These are phyloP conservation scores for Globomyces pollinis-pini DNA, from an alignment of 192 early-diverging fungal genomes.

Conservation along the genomic window DNA sequence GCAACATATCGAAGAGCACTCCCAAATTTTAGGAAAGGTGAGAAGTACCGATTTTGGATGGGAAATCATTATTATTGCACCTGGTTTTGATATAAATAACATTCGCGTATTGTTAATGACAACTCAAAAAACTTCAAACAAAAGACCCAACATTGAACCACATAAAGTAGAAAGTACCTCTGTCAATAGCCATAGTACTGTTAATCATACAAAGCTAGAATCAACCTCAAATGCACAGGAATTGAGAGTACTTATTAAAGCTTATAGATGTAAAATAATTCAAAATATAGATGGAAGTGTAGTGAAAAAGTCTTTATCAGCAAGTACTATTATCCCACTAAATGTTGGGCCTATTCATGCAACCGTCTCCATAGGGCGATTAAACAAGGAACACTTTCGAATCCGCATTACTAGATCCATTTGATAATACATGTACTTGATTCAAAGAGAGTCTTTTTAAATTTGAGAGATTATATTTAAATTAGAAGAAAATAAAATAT, in stretches of 20 bases:
- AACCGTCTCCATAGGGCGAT: no score
- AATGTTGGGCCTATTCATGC: no score
- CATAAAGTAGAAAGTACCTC: no score
- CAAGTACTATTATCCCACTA: not conserved
- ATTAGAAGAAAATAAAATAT: no score
- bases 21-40: not conserved
- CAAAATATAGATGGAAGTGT: not conserved
- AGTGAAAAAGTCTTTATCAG: conserved; percentile 6
- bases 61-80: conserved; percentile 7
- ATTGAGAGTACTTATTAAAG: not conserved
- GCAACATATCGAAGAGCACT: conserved; percentile 1
- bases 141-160: not conserved
- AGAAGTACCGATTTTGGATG: not conserved
- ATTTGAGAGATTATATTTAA: no score
- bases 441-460: no score
- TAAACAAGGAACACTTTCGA: no score
- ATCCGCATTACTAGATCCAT: no score
- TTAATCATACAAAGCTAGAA: not conserved
- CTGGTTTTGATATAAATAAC: conserved; percentile 2
- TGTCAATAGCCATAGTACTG: no score
- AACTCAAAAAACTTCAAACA: not conserved
- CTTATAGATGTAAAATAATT: not conserved
- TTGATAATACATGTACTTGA: no score
- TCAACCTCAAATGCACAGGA: not conserved
- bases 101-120: not conserved